A percentile compares a stretch with the other conserved stretches of the same genome.
These are phyloP conservation scores for Pestalotiopsis fici DNA, from an alignment of 2,329 filamentous ascomycete species.

Conservation along the genomic window DNA sequence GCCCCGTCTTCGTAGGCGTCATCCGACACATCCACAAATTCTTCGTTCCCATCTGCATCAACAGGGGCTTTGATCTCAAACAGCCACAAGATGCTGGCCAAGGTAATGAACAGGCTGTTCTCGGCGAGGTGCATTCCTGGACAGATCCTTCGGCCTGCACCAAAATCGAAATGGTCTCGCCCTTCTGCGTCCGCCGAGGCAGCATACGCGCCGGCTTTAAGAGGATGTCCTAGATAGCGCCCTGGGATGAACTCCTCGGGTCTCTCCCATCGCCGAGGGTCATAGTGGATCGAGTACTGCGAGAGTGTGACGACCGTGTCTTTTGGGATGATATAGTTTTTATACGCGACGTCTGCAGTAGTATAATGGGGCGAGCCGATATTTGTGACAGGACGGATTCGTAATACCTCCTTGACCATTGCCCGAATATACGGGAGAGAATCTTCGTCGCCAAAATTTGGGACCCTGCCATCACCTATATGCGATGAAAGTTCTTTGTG, in stretches of 20 bases:
- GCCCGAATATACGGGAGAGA: slow-evolving; percentile 54
- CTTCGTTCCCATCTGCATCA: slow-evolving; percentile 2
- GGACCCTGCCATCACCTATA: slow-evolving; percentile 47
- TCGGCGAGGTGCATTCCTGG: slow-evolving; percentile 37
- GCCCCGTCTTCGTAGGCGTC: background rate
- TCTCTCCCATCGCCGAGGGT: background rate
- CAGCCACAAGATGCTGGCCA: slow-evolving; percentile 33
- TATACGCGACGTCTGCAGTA: slow-evolving; percentile 47
- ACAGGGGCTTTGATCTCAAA: slow-evolving; percentile 21
- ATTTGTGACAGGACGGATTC: slow-evolving; percentile 55
- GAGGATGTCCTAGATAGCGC: background rate
- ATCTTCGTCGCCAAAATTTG: slow-evolving; percentile 47
- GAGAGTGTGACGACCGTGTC: slow-evolving; percentile 27
- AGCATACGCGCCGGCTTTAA: slow-evolving; percentile 11
- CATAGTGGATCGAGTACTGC: background rate
- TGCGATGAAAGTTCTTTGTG: slow-evolving; percentile 54
- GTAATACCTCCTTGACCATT: slow-evolving; percentile 55
- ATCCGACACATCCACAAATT: slow-evolving; percentile 6
- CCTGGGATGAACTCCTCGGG: background rate
- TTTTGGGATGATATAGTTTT: slow-evolving; percentile 50
- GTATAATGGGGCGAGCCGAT: slow-evolving; percentile 51
- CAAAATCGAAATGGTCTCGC: slow-evolving; percentile 34
- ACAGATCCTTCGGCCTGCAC: slow-evolving; percentile 35
- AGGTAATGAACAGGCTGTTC: slow-evolving; percentile 27
- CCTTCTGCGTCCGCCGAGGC: slow-evolving; percentile 12